These are phyloP conservation scores for Avena atlantica DNA, from an alignment of 176 grass and related monocot species.

Conservation along the genomic window DNA sequence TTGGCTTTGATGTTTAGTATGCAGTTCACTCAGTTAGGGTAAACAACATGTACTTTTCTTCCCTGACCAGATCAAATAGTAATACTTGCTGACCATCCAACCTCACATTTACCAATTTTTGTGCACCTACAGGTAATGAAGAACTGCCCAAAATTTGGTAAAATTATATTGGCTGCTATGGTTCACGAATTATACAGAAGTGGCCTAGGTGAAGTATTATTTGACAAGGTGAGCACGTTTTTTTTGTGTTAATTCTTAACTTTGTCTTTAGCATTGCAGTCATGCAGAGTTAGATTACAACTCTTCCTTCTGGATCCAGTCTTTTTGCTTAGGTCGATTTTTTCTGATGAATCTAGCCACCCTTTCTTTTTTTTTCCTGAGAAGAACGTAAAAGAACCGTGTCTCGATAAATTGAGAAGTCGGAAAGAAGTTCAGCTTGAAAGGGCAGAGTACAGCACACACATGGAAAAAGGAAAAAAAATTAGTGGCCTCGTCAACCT, in stretches of 20 bases:
- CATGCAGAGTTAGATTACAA: not conserved
- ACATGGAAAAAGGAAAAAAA: no score
- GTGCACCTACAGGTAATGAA: constrained; percentile 76
- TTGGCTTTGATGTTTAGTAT: not conserved
- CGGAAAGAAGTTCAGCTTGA: no score
- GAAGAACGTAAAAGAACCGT: no score
- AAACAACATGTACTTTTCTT: constrained; percentile 15
- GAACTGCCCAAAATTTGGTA: constrained; percentile 82
- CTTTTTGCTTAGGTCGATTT: not conserved
- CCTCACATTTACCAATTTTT: constrained; percentile 29
- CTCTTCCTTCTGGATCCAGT: not conserved
- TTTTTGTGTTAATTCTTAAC: constrained; percentile 10
- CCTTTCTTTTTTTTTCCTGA: not conserved
- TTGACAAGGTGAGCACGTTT: constrained; percentile 74
- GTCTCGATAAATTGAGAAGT: no score
- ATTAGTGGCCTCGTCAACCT: not conserved
- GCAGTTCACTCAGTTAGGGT: not conserved
- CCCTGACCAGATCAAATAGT: not conserved
- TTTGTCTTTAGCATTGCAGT: constrained; percentile 34
- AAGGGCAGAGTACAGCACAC: no score
- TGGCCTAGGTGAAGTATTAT: constrained; percentile 83
- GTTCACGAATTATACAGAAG: constrained; percentile 90
- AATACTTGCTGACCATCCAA: constrained; percentile 29
- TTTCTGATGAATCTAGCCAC: constrained; percentile 15
- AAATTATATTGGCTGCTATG: constrained; percentile 92